Base-by-base conservation (phyloP, 352 stramenopile species). In the Phytophthora pistaciae region DNA sequence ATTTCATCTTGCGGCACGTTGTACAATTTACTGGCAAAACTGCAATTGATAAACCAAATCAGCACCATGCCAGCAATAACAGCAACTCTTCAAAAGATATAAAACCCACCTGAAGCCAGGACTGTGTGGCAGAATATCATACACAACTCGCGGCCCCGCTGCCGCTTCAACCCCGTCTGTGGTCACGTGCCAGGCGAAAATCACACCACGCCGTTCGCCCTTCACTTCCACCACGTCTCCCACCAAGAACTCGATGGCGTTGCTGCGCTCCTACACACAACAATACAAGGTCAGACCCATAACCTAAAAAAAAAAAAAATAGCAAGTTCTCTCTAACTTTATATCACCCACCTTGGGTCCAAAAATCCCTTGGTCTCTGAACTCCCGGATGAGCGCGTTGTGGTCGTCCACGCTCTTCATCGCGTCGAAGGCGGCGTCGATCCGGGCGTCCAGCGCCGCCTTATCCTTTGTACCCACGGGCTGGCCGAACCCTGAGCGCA, bases 201-300 rank as follows among this genome's bases (percentile, higher is more conserved):
- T 74, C 23, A 94, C 88, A 7, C 88, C 87, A 10, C 68, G 57
- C 3, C 82, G 85, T 1, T 88, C 64, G 6, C 77, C 75, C 20
- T 87, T 75, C 36, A 94, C 79, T 38, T 85, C 59, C 2, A 96
- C 85, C 20, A 95, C 66, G 53, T 96, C 90, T 27, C 90, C 90
- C 44, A 96, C 75, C 3, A 68, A 60, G 53, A 88, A 95, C 60
- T 83, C 53, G 20, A 95, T 72, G 7, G 59, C 70, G 16, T 82
- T 62, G 1, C 82, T 84, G 10, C 89, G 83, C 58, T 74, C 72
- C 89, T 94, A 40, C 38, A 18, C 36, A 44, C 38, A 18, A 44
- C 16, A 44, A 44, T 18, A 14, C 38, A 44, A 44, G 13, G 38
- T 44, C 16, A n/a, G 13, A 14, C 5, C 3, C 31, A 44, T n/a